A percentile compares a stretch with the other conserved stretches of the same genome.
Conservation (phyloP, 1,284 basidiomycete species). For the Lentinus polychrous region DNA sequence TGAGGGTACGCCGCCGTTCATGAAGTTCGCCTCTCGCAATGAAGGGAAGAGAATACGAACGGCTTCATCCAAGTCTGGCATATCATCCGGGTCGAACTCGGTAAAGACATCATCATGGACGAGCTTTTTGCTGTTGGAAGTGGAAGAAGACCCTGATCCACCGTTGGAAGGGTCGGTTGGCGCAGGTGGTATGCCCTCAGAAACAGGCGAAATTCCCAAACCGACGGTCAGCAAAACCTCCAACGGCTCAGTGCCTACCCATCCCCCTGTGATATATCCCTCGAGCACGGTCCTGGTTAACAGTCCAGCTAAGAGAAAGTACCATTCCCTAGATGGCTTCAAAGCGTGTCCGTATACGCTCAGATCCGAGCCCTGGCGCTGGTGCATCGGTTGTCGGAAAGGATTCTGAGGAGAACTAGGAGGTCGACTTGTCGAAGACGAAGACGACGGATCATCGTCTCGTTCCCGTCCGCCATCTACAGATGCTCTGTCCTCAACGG, state of each 20-base stretch:
- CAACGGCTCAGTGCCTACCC: constrained; percentile 65
- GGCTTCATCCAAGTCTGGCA: constrained; percentile 62
- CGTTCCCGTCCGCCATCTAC: constrained; percentile 27
- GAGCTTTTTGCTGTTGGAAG: constrained; percentile 2
- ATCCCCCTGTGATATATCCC: constrained; percentile 73
- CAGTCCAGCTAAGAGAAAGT: constrained; percentile 66
- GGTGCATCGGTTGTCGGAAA: constrained; percentile 12
- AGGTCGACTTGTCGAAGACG: constrained; percentile 10
- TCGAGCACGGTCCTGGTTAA: constrained; percentile 75
- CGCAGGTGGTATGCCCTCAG: not conserved
- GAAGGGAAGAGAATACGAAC: constrained; percentile 63
- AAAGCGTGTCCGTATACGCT: constrained; percentile 36
- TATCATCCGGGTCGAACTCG: constrained; percentile 69
- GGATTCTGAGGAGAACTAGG: constrained; percentile 20
- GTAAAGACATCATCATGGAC: constrained; percentile 37
- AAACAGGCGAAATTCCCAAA: constrained; percentile 37
- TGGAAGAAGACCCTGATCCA: not conserved
- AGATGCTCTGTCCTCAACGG: constrained; percentile 27
- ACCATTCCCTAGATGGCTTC: constrained; percentile 71
- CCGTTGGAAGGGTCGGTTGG: not conserved
- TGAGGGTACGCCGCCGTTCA: constrained; percentile 15
- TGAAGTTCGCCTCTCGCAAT: constrained; percentile 28
- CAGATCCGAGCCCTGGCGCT: constrained; percentile 16
- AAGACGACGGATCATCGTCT: constrained; percentile 13
- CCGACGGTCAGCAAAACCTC: constrained; percentile 72